A percentile compares a stretch with the other conserved stretches of the same genome.
phyloP scores from a whole-genome alignment of 176 grass and related monocot genomes.

The Bothriochloa decipiens region DNA sequence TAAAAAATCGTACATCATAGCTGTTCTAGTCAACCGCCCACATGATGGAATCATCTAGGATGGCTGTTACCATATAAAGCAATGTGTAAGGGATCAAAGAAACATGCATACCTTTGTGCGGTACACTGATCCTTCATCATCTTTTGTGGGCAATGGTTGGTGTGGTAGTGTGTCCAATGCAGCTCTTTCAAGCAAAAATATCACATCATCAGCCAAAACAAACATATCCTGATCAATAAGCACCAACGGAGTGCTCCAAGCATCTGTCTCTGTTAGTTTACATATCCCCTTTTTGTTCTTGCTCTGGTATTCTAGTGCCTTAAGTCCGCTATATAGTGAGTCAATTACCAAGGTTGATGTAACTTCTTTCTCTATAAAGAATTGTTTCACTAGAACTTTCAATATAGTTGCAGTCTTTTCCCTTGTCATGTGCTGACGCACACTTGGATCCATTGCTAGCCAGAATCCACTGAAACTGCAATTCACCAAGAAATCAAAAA shows the following conservation, averaged over 20 bases:
- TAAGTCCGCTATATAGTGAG: constrained; percentile 72
- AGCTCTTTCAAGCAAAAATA: constrained; percentile 83
- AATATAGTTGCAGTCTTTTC: constrained; percentile 66
- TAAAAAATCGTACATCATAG: constrained; percentile 6
- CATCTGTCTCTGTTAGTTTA: constrained; percentile 66
- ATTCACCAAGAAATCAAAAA: constrained; percentile 5
- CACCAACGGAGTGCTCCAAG: constrained; percentile 66
- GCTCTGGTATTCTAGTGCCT: constrained; percentile 75
- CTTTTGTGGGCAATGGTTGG: constrained; percentile 73
- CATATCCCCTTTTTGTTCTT: constrained; percentile 57
- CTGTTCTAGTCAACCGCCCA: constrained; percentile 14
- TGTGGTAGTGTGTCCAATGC: constrained; percentile 62
- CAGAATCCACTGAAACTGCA: constrained; percentile 86
- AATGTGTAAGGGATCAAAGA: constrained; percentile 13
- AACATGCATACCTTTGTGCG: constrained; percentile 64
- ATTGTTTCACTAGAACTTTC: constrained; percentile 76
- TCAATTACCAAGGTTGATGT: constrained; percentile 94
- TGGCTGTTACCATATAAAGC: not conserved
- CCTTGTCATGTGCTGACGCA: constrained; percentile 56
- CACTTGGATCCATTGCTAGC: constrained; percentile 66
- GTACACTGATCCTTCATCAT: constrained; percentile 75
- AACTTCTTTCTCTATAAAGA: constrained; percentile 87
- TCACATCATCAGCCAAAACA: constrained; percentile 83
- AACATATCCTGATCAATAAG: constrained; percentile 81
- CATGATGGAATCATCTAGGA: constrained; percentile 31